These are phyloP conservation scores for Capronia epimyces DNA, from an alignment of 2,329 filamentous ascomycete species.

Conservation along the genomic window DNA sequence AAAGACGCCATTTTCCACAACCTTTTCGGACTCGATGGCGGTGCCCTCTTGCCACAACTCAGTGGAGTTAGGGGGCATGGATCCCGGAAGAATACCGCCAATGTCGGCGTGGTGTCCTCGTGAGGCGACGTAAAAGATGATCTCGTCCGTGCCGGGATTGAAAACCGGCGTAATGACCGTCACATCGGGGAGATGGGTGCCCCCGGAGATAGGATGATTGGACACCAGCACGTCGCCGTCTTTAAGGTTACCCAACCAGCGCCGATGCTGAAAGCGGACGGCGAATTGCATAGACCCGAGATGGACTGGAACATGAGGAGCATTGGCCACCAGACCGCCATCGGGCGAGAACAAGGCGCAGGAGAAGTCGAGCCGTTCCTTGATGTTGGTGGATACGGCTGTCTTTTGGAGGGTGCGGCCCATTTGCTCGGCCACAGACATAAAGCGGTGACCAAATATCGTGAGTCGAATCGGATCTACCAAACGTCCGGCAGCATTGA, in stretches of 20 bases:
- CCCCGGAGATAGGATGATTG: constrained; percentile 75
- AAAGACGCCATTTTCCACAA: constrained; percentile 35
- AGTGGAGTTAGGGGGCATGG: constrained; percentile 42
- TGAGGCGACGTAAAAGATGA: constrained; percentile 73
- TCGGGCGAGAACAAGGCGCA: constrained; percentile 73
- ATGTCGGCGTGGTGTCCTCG: constrained; percentile 70
- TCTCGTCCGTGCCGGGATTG: constrained; percentile 57
- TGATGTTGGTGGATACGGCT: constrained; percentile 72
- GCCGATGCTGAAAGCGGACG: constrained; percentile 68
- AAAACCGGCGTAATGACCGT: constrained; percentile 73
- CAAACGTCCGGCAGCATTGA: constrained; percentile 50
- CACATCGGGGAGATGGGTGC: constrained; percentile 73
- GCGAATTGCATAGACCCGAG: constrained; percentile 82
- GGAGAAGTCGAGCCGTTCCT: constrained; percentile 71
- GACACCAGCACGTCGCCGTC: constrained; percentile 72
- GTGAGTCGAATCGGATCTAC: constrained; percentile 74
- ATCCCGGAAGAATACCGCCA: constrained; percentile 30
- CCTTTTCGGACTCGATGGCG: constrained; percentile 39
- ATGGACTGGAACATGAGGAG: constrained; percentile 78
- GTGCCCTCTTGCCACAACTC: constrained; percentile 47
- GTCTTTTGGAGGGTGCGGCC: constrained; percentile 73
- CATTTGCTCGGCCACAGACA: constrained; percentile 84
- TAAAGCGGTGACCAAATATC: constrained; percentile 76
- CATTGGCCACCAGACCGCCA: constrained; percentile 62
- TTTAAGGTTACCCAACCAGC: constrained; percentile 63